A percentile compares a stretch with the other conserved stretches of the same genome.
Evolutionary conservation across 2,329 filamentous ascomycete genomes (phyloP).

Genomic region (Cryoendolithus antarcticus): DNA sequence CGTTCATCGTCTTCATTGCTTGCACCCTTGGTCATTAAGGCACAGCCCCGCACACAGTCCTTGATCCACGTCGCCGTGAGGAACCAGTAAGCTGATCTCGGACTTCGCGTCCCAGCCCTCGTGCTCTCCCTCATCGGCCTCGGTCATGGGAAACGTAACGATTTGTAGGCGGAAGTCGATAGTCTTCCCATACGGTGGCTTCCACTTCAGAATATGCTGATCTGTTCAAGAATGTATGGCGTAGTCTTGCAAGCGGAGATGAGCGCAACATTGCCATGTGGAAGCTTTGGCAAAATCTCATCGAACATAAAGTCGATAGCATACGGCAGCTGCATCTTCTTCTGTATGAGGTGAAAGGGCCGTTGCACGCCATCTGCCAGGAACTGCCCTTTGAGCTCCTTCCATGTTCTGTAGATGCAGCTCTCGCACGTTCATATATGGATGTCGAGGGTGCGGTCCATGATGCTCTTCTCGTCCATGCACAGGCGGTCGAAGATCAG

Average conservation of each 20-base stretch:
- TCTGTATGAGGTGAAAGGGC: conserved; percentile 74
- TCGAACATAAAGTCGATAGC: conserved; percentile 86
- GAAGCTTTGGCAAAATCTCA: conserved; percentile 67
- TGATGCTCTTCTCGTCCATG: conserved; percentile 62
- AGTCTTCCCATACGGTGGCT: conserved; percentile 87
- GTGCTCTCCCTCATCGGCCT: conserved; percentile 57
- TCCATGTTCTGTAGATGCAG: conserved; percentile 14
- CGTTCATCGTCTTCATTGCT: conserved; percentile 55
- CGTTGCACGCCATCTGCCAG: conserved; percentile 58
- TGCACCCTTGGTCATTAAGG: conserved; percentile 70
- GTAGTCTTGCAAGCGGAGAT: conserved; percentile 94
- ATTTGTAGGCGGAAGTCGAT: conserved; percentile 80
- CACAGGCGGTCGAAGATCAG: conserved; percentile 90
- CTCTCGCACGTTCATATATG: conserved; percentile 69
- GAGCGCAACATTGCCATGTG: conserved; percentile 89
- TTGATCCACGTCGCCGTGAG: conserved; percentile 46
- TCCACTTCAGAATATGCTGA: conserved; percentile 93
- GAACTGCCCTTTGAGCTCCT: conserved; percentile 42
- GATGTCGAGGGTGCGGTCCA: conserved; percentile 73
- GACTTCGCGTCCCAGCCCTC: conserved; percentile 73
- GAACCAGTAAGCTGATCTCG: conserved; percentile 58
- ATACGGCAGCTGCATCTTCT: conserved; percentile 81
- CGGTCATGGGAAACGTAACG: conserved; percentile 53
- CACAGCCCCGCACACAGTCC: conserved; percentile 57
- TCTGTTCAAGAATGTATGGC: conserved; percentile 86